Evolutionary conservation across 352 stramenopile genomes (phyloP), one percentile per base, ranked within the genome.

Genomic region (Pythium rishiriense): DNA sequence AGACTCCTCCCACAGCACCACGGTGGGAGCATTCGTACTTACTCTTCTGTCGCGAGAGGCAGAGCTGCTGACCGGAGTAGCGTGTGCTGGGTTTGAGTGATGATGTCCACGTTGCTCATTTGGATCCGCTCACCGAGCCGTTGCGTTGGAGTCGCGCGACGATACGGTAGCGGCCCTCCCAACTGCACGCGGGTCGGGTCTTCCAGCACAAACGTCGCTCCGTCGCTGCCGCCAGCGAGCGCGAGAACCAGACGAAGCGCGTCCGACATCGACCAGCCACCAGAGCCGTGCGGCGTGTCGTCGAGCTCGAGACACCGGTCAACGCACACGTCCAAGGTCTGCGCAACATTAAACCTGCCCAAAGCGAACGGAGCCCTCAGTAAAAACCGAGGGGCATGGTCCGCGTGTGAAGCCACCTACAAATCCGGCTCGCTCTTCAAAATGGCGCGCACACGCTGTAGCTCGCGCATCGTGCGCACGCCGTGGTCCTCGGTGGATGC

Each of bases 71-170:
- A 46, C 9, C 58, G 25, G 21, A 69, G 25, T 0, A 69, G 48
- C 35, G 47, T 61, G 78, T 83, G 19, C 77, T 60, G 60, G 37
- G 73, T 78, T 10, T 72, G 71, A 4, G 72, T 57, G 19, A 88
- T 42, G 26, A 90, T 62, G 3, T 67, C 69, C 28, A 82, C 54
- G 47, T 85, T 76, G 10, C 56, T 53, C 78, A 90, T 90, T 15
- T 55, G 62, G 33, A 90, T 90, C 15, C 70, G 68, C 39, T 90
- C 81, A 17, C 83, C 83, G 24, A 90, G 65, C 22, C 83, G 67
- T 28, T 22, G 37, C 6, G 35, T 37, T 10, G 25, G 2, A 21
- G 54, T n/a, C 29, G 37, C 2, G 22, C 31, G 17, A 8, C 10
- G 35, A 14, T 9, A 62, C 37, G 17, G 24, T 31, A 41, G 1